These are phyloP conservation scores for Claviceps sp. DNA, from an alignment of 2,329 filamentous ascomycete genomes.

Conservation along the genomic window DNA sequence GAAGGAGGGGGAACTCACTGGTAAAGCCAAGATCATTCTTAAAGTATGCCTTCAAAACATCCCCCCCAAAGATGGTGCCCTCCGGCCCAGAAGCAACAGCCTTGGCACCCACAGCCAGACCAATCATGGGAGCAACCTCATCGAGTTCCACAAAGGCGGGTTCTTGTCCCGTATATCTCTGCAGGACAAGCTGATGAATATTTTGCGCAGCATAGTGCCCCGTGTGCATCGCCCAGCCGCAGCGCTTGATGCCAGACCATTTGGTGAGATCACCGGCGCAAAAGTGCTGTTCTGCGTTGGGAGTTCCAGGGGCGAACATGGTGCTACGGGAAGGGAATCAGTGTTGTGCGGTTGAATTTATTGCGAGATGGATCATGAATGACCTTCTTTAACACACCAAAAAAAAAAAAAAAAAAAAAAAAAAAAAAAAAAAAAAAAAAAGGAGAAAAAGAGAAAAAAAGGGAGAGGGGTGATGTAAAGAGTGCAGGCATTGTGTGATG, in stretches of 20 bases:
- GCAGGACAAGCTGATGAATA: conserved; percentile 48
- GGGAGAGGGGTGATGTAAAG: background rate
- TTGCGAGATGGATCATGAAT: background rate
- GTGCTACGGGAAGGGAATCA: background rate
- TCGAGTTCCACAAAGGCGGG: conserved; percentile 36
- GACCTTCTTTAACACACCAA: background rate
- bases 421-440: too few relatives aligned
- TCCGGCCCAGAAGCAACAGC: conserved; percentile 49
- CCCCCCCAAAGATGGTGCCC: conserved; percentile 46
- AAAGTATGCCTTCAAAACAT: conserved; percentile 52
- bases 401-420: too few relatives aligned
- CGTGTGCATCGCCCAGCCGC: conserved; percentile 62
- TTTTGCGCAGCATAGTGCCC: conserved; percentile 55
- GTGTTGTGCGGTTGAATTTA: background rate
- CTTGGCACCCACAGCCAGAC: conserved; percentile 56
- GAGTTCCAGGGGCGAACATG: conserved; percentile 33
- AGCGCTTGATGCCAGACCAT: conserved; percentile 72
- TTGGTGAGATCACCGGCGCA: conserved; percentile 54
- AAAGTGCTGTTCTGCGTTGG: conserved; percentile 49
- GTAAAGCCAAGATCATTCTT: conserved; percentile 52
- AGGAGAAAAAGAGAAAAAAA: too few relatives aligned
- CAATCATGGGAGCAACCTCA: conserved; percentile 52
- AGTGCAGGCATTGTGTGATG: background rate
- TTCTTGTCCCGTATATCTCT: conserved; percentile 21
- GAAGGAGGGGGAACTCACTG: conserved; percentile 32